Conservation (phyloP, 306 rosid species). For the Alnus glutinosa region DNA sequence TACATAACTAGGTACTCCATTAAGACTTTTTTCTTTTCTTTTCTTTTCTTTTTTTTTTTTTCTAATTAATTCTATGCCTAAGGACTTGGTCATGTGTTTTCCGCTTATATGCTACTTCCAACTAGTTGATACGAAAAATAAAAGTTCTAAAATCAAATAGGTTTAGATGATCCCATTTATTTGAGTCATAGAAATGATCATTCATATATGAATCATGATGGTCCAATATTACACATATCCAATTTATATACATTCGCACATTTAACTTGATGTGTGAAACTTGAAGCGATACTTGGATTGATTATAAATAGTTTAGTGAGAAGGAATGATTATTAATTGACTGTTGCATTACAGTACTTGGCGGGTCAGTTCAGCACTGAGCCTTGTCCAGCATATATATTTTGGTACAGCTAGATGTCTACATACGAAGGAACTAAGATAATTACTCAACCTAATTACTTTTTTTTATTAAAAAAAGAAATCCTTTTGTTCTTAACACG, state of each 20-base stretch:
- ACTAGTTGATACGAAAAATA: background rate
- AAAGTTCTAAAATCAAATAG: background rate
- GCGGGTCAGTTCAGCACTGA: background rate
- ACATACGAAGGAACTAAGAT: background rate
- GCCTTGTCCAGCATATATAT: background rate
- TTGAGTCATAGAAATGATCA: background rate
- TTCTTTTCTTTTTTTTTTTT: too few relatives aligned
- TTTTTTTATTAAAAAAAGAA: too few relatives aligned
- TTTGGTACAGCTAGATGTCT: background rate
- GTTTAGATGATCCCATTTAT: background rate
- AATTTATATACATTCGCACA: background rate
- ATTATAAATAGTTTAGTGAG: too few relatives aligned
- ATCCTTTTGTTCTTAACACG: too few relatives aligned
- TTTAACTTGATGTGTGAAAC: background rate
- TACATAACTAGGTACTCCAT: background rate
- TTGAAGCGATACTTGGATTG: too few relatives aligned
- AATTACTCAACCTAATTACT: background rate
- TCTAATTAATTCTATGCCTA: background rate
- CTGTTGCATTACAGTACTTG: background rate
- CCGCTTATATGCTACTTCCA: background rate
- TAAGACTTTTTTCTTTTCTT: too few relatives aligned
- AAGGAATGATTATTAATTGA: too few relatives aligned
- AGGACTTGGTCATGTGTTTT: background rate
- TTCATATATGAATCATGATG: background rate
- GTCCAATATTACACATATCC: background rate